These are phyloP conservation scores for Fusarium tupiense DNA, from an alignment of 2,329 filamentous ascomycete genomes.

Conservation along the genomic window DNA sequence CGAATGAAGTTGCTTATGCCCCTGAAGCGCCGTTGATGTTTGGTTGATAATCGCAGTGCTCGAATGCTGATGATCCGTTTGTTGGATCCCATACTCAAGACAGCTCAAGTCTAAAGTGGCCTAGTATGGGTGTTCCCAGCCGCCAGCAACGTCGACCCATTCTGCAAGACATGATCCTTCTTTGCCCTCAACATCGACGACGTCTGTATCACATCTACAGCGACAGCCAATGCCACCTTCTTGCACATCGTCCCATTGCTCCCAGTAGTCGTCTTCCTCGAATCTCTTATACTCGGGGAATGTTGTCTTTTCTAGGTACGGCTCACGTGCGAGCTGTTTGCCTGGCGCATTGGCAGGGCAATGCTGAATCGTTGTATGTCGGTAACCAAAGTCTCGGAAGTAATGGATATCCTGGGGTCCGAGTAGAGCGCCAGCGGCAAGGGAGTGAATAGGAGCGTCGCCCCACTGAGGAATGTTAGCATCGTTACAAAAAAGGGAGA, in stretches of 20 bases:
- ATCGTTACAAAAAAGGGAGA: constrained; percentile 4
- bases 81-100: not conserved
- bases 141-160: constrained; percentile 97
- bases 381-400: constrained; percentile 98
- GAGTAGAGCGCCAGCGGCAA: constrained; percentile 90
- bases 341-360: constrained; percentile 95
- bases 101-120: constrained; percentile 5
- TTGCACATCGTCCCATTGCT: constrained; percentile 83
- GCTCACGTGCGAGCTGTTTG: constrained; percentile 81
- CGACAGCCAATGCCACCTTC: constrained; percentile 97
- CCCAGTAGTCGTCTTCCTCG: constrained; percentile 98
- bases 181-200: constrained; percentile 97
- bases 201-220: constrained; percentile 96
- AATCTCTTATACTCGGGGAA: constrained; percentile 82
- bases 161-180: constrained; percentile 93
- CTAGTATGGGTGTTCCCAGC: constrained; percentile 73
- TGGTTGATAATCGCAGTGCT: constrained; percentile 12
- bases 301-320: constrained; percentile 85
- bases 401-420: constrained; percentile 90
- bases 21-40: constrained; percentile 20
- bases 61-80: not conserved
- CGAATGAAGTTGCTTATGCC: constrained; percentile 33
- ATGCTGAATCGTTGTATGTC: constrained; percentile 98
- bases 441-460: constrained; percentile 97
- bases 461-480: constrained; percentile 76